phyloP scores from a whole-genome alignment of 805 yeast species.

The Spathaspora arborariae region DNA sequence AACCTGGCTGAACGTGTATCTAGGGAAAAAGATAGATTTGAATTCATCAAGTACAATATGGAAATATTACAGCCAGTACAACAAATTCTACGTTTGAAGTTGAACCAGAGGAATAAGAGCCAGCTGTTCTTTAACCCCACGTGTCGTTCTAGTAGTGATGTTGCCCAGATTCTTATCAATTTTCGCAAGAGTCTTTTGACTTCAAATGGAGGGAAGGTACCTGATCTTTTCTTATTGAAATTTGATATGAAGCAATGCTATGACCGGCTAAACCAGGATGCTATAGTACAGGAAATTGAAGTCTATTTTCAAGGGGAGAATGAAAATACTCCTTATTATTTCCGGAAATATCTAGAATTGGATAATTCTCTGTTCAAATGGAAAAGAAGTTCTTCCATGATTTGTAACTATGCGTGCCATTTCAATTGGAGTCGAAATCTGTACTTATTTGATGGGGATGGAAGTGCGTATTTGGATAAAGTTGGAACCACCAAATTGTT shows the following conservation, averaged over 20 bases:
- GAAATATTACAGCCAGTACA: conserved; percentile 42
- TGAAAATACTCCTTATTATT: conserved; percentile 15
- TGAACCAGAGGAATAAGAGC: background rate
- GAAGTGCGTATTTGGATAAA: conserved; percentile 13
- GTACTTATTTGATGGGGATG: background rate
- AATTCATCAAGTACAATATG: conserved; percentile 25
- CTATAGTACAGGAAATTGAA: conserved; percentile 32
- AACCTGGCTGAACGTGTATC: conserved; percentile 10
- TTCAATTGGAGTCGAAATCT: background rate
- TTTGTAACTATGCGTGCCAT: background rate
- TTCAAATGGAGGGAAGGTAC: conserved; percentile 17
- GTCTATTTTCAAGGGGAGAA: conserved; percentile 22
- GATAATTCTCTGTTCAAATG: background rate
- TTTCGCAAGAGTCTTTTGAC: conserved; percentile 29
- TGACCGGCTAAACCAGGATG: conserved; percentile 59
- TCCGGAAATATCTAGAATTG: conserved; percentile 1
- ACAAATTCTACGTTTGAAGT: conserved; percentile 14
- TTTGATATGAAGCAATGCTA: conserved; percentile 78
- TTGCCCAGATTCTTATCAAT: conserved; percentile 32
- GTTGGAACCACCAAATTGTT: conserved; percentile 31
- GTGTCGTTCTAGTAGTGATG: conserved; percentile 42
- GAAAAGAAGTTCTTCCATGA: background rate
- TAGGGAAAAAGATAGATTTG: conserved; percentile 25
- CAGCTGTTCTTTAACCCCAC: conserved; percentile 19
- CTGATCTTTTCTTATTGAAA: conserved; percentile 50